Evolutionary conservation across 495 filamentous ascomycete species (phyloP).

Genomic region (Aspergillus saccharolyticus): DNA sequence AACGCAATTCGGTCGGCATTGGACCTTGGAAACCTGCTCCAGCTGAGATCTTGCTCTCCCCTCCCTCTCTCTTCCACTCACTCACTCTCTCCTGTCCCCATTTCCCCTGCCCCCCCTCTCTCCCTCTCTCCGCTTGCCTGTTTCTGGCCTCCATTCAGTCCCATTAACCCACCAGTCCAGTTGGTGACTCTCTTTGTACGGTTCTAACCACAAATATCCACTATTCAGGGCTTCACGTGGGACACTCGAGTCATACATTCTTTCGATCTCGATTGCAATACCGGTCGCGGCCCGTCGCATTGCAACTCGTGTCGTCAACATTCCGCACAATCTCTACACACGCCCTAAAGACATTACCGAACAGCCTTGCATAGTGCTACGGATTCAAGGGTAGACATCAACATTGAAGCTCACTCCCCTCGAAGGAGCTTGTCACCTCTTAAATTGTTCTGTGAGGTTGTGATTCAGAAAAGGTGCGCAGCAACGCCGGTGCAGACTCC

Average conservation of each 20-base stretch:
- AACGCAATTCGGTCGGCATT: background rate
- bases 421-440: background rate
- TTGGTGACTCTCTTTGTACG: slow-evolving; percentile 4
- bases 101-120: slow-evolving; percentile 17
- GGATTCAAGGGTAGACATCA: too few species aligned
- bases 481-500: slow-evolving; percentile 25
- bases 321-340: slow-evolving; percentile 21
- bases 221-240: slow-evolving; percentile 11
- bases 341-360: slow-evolving; percentile 9
- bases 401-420: background rate
- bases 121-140: slow-evolving; percentile 16
- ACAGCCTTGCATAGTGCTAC: background rate
- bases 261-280: slow-evolving; percentile 10
- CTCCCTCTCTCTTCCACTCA: slow-evolving; percentile 24
- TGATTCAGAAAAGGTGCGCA: background rate
- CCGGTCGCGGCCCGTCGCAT: slow-evolving; percentile 8
- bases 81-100: slow-evolving; percentile 25
- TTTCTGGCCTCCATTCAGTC: slow-evolving; percentile 9
- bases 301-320: slow-evolving; percentile 21
- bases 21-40: slow-evolving; percentile 11
- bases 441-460: background rate
- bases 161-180: slow-evolving; percentile 1
- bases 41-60: slow-evolving; percentile 32
- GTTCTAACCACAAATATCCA: slow-evolving; percentile 10
- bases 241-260: slow-evolving; percentile 13